These are phyloP conservation scores for Immersiporthe knoxdaviesiana DNA, from an alignment of 2,329 filamentous ascomycete genomes.

Conservation along the genomic window DNA sequence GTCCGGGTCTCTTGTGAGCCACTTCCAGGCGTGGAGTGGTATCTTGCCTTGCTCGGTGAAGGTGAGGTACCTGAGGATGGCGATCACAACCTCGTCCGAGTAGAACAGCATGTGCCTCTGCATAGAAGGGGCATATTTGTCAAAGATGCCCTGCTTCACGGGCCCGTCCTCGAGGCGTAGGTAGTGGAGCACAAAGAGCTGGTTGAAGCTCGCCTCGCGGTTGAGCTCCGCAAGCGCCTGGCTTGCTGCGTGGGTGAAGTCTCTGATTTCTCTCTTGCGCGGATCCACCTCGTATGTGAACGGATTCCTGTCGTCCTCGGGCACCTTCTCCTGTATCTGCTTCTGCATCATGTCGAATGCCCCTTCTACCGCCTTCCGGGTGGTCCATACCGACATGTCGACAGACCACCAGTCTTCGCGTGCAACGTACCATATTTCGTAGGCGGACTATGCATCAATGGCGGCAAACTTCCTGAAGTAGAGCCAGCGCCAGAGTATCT, in stretches of 20 bases:
- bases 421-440: neutral
- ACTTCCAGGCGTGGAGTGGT: neutral
- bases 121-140: neutral
- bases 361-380: neutral
- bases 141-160: neutral
- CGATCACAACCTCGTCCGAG: neutral
- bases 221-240: neutral
- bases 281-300: neutral
- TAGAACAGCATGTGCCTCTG: neutral
- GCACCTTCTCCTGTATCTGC: neutral
- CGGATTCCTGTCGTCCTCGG: neutral
- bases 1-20: neutral
- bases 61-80: neutral
- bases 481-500: slow-evolving; percentile 22
- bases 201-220: neutral
- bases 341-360: neutral
- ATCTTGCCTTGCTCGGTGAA: neutral
- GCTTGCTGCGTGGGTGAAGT: neutral
- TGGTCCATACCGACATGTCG: neutral
- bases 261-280: neutral
- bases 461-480: neutral
- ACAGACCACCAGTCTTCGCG: neutral
- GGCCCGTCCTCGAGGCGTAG: neutral
- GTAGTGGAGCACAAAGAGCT: neutral
- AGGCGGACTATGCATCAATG: slow-evolving; percentile 5